These are phyloP conservation scores for Sarocladium oryzae DNA, from an alignment of 2,329 filamentous ascomycete species.

Conservation along the genomic window DNA sequence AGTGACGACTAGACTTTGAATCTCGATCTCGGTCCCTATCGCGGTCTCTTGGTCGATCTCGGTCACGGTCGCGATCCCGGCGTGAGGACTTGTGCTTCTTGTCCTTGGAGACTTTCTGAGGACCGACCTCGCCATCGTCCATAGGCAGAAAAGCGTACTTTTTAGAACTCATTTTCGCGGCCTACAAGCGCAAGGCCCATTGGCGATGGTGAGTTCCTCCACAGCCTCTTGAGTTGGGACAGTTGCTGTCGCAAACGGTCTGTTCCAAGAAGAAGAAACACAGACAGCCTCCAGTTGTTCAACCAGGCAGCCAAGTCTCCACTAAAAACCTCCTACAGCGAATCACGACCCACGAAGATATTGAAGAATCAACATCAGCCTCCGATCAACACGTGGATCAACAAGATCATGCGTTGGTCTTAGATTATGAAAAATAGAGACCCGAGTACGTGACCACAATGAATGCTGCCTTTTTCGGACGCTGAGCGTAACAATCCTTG, in stretches of 20 bases:
- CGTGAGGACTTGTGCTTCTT: conserved; percentile 36
- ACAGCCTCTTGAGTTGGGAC: not conserved
- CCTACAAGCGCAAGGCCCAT: not conserved
- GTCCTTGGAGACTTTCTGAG: conserved; percentile 44
- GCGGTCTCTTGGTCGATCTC: conserved; percentile 25
- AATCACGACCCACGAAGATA: too few relatives aligned
- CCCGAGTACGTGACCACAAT: too few relatives aligned
- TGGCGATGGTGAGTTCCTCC: too few relatives aligned
- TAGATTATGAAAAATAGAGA: too few relatives aligned
- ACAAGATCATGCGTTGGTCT: too few relatives aligned
- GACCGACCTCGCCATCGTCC: conserved; percentile 56
- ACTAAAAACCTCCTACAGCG: not conserved
- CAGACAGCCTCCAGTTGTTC: not conserved
- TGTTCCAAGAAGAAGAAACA: not conserved
- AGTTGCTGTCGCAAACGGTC: not conserved
- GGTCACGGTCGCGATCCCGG: conserved; percentile 30
- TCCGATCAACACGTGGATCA: too few relatives aligned
- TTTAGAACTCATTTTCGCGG: conserved; percentile 42
- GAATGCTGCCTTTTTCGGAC: not conserved
- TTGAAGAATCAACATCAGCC: too few relatives aligned
- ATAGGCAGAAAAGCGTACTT: conserved; percentile 63
- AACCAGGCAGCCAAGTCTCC: not conserved
- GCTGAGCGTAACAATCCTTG: too few relatives aligned
- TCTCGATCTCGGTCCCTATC: conserved; percentile 26
- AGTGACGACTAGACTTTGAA: conserved; percentile 10